A percentile compares a stretch with the other conserved stretches of the same genome.
These are phyloP conservation scores for Calcarisporium arbuscula DNA, from an alignment of 2,329 filamentous ascomycete genomes.

Conservation along the genomic window DNA sequence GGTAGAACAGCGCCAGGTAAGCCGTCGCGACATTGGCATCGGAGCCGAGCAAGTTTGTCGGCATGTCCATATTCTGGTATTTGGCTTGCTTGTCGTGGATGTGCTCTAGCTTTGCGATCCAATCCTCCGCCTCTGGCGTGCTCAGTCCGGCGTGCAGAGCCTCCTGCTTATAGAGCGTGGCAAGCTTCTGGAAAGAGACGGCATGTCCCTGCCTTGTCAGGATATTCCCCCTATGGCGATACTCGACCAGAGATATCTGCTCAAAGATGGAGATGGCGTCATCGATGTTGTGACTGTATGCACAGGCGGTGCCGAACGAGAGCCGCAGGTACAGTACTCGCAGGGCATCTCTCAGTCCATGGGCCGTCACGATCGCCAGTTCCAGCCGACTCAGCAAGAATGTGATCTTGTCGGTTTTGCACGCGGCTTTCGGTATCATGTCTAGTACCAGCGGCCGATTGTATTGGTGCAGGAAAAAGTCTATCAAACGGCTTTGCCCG, in stretches of 20 bases:
- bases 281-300: slow-evolving; percentile 28
- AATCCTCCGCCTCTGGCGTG: slow-evolving; percentile 19
- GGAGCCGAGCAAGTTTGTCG: slow-evolving; percentile 31
- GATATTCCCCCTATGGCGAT: slow-evolving; percentile 32
- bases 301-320: slow-evolving; percentile 27
- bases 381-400: slow-evolving; percentile 24
- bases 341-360: slow-evolving; percentile 26
- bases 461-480: slow-evolving; percentile 28
- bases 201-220: slow-evolving; percentile 32
- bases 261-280: slow-evolving; percentile 28
- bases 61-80: slow-evolving; percentile 33
- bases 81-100: slow-evolving; percentile 29
- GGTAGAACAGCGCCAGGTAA: slow-evolving; percentile 32
- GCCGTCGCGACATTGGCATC: slow-evolving; percentile 36
- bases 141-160: slow-evolving; percentile 21
- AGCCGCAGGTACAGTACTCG: slow-evolving; percentile 31
- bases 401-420: slow-evolving; percentile 23
- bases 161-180: slow-evolving; percentile 29
- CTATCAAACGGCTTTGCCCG: slow-evolving; percentile 23
- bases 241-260: slow-evolving; percentile 28
- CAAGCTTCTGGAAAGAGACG: slow-evolving; percentile 32
- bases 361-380: slow-evolving; percentile 25
- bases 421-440: slow-evolving; percentile 34
- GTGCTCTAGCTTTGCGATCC: slow-evolving; percentile 28
- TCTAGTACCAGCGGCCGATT: slow-evolving; percentile 28